These are phyloP conservation scores for Fusarium goolgardi DNA, from an alignment of 2,329 filamentous ascomycete genomes.

Conservation along the genomic window DNA sequence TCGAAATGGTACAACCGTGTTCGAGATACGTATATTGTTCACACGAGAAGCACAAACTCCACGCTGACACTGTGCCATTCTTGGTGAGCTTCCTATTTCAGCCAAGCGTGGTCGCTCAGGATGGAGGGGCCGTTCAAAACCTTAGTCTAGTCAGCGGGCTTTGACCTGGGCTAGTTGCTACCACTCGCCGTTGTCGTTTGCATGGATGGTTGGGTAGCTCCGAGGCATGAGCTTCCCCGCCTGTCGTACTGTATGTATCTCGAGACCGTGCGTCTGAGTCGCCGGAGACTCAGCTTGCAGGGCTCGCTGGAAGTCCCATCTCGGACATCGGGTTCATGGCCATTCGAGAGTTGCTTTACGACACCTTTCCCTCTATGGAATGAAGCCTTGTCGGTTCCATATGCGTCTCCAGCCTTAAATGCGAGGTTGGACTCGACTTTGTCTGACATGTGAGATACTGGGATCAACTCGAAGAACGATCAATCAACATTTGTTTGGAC, in stretches of 20 bases:
- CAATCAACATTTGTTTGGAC: not conserved
- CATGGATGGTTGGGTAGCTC: conserved; percentile 26
- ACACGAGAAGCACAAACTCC: conserved; percentile 6
- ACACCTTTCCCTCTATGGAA: conserved; percentile 47
- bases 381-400: conserved; percentile 46
- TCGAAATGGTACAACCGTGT: not conserved
- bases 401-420: conserved; percentile 47
- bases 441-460: conserved; percentile 40
- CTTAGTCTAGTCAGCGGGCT: conserved; percentile 31
- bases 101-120: conserved; percentile 29
- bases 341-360: conserved; percentile 43
- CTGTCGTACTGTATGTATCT: conserved; percentile 23
- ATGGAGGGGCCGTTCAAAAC: conserved; percentile 26
- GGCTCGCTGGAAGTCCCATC: conserved; percentile 41
- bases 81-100: conserved; percentile 44
- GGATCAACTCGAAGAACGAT: not conserved
- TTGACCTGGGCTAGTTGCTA: conserved; percentile 18
- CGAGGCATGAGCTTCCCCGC: conserved; percentile 42
- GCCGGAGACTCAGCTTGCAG: conserved; percentile 13
- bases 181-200: conserved; percentile 28
- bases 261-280: conserved; percentile 40
- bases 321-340: conserved; percentile 44
- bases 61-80: conserved; percentile 41
- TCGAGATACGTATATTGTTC: conserved; percentile 12
- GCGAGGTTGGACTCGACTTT: conserved; percentile 42